Base-by-base conservation (phyloP, 371 early-diverging fungal genomes). In the Mortierella sp. region DNA sequence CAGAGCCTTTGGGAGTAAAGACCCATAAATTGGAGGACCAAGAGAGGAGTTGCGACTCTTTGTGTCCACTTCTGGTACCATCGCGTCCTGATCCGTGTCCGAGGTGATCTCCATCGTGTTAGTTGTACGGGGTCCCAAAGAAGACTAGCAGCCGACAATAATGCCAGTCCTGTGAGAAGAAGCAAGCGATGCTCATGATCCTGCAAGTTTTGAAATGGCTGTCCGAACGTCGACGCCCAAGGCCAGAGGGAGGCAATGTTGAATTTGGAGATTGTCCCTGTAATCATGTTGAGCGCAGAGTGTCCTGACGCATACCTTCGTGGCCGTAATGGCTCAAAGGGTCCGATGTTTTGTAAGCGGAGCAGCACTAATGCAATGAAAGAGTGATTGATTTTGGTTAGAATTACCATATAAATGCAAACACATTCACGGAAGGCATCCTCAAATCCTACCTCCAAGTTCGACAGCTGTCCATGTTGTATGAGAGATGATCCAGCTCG, bases 91-190 rank as follows among this genome's bases (percentile, higher is more conserved):
- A 81, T 73, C 54, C 75, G 78, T n/a, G 43, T 73, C 53, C 72
- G 76, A 13, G 78, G 81, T n/a, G 76, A 28, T 10, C 71, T 77
- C 61, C 78, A 76, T 10, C 73, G 16, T 34, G 53, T 44, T 55
- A 81, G 74, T 14, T 73, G 67, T 34, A 81, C 44, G 8, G 85
- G 85, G 43, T 85, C 71, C 85, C 85, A 85, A 43, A 37, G 67
- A 4, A 81, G 53, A 14, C 85, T 79, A 4, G 53, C 34, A 11
- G 70, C 44, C 19, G 83, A 79, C 14, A 79, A 19, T 24, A n/a
- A 13, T 16, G 43, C 46, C 26, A 82, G n/a, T 26, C 54, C 34
- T 9, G 48, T 13, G 16, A 79, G 50, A 26, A 55, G 4, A 28
- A 70, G 28, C 5, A 74, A 21, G 10, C 79, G 55, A 10, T 10